Base-by-base conservation (phyloP, 352 stramenopile species). In the Globisporangium splendens region DNA sequence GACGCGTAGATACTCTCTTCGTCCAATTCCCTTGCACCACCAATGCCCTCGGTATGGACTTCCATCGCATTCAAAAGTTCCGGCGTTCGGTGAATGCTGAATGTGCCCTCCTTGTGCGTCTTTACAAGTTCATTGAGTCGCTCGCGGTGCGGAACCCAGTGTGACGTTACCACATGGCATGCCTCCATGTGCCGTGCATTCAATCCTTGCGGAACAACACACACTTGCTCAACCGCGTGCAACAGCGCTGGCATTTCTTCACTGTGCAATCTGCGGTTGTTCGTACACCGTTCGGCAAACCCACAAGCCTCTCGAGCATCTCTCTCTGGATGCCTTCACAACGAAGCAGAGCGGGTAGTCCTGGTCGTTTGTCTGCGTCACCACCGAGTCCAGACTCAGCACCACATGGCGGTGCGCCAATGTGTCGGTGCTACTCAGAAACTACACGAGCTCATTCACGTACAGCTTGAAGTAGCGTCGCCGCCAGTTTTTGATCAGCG, bases 61-160 rank as follows among this genome's bases (percentile, higher is more conserved):
- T 81, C 76, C 80, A 90, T 89, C 14, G 75, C 75, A 18, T 54
- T 73, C 14, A 91, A 65, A 15, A 91, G 20, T 44, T 88, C 81
- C 4, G 81, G 81, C 0, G 79, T 91, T n/a, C 81, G 78, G 12
- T 83, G 68, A 50, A 91, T 87, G 41, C 77, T 91, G 68, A 91
- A 91, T 12, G 70, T 88, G 18, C 79, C 81, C 49, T 89, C 72
- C 53, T 86, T 81, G 61, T 91, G 79, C 81, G 89, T 89, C 52
- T 84, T 69, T 13, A 86, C 77, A 18, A 91, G 72, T 53, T 90
- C 80, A 10, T 74, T 65, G 15, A 90, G 68, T 7, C 72, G 75
- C 17, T 71, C 61, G 10, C 73, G 76, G 20, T 87, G 75, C 1
- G 68, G 73, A 13, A 78, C 56, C 80, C 80, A 90, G 54, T 86